Evolutionary conservation across 2,329 filamentous ascomycete species (phyloP).

Genomic region (Xenoacremonium recifei): DNA sequence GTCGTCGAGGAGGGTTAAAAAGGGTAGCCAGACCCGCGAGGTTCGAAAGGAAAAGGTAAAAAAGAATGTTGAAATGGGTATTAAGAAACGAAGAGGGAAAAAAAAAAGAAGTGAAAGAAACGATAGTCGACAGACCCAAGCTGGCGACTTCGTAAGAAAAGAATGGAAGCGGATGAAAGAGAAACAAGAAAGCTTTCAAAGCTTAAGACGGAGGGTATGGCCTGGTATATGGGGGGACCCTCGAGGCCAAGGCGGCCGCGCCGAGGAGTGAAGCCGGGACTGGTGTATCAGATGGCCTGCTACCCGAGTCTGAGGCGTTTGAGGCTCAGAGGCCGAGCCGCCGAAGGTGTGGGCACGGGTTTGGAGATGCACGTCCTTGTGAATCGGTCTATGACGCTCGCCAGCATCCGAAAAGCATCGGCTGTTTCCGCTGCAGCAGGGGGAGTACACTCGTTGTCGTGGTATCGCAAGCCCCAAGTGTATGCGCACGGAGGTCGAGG

Average conservation of each 20-base stretch:
- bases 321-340: slow-evolving; percentile 24
- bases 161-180: slow-evolving; percentile 9
- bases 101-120: slow-evolving; percentile 15
- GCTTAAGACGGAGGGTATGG: background rate
- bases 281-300: slow-evolving; percentile 1
- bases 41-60: slow-evolving; percentile 24
- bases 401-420: slow-evolving; percentile 53
- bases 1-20: slow-evolving; percentile 28
- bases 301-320: slow-evolving; percentile 37
- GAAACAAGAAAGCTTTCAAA: slow-evolving; percentile 9
- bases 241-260: background rate
- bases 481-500: background rate
- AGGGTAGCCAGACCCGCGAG: slow-evolving; percentile 56
- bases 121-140: slow-evolving; percentile 5
- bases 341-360: slow-evolving; percentile 34
- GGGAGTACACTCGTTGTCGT: no score
- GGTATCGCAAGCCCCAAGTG: no score
- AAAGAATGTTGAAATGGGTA: slow-evolving; percentile 49
- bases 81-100: slow-evolving; percentile 39
- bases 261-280: background rate
- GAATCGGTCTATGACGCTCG: slow-evolving; percentile 18
- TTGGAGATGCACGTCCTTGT: slow-evolving; percentile 24
- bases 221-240: slow-evolving; percentile 7
- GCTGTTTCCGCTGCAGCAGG: no score
- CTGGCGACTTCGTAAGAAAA: slow-evolving; percentile 5